Evolutionary conservation across 805 yeast species (phyloP), one percentile per base, ranked within the genome.

Genomic region (Candida schatavii): DNA sequence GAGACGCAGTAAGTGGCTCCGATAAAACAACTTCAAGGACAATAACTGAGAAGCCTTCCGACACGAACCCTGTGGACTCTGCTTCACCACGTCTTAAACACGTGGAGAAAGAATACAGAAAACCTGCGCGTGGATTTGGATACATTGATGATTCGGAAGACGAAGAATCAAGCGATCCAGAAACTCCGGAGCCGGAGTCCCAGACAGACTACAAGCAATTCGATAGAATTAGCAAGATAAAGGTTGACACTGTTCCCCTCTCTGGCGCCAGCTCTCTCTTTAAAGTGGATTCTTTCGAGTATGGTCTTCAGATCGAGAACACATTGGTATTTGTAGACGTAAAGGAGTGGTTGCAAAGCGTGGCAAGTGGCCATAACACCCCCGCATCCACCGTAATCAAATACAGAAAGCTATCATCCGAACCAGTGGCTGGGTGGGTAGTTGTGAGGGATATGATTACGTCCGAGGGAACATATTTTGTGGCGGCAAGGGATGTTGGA

Each of bases 61-160:
- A 25, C 13, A 25, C 28, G 11, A 25, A 13, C 13, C n/a, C n/a
- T n/a, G 11, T 25, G 9, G 11, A 25, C 11, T 13, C 32, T 6
- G 14, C 14, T 29, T 29, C 32, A 6, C 14, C 14, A 5, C 32
- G 17, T n/a, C 7, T 17, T 7, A 26, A 28, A 7, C 7, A 15
- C 7, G 19, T 14, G 4, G 19, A 15, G 11, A 20, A 31, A 7
- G 35, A 18, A 13, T 56, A 56, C 37, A 31, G 26, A 5, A 58
- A 50, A 37, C 63, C 64, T 2, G 44, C 39, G 9, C 45, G 41
- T 29, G 69, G 69, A 3, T 64, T 61, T 44, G 69, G 69, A 1
- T 63, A 49, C 42, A 40, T 62, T 10, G 61, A 55, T 23, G 42
- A 39, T 17, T 41, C 33, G 2, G 50, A 50, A 4, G 39, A 36